Evolutionary conservation across 805 yeast species (phyloP).

Genomic region (Kuraishia cidri): DNA sequence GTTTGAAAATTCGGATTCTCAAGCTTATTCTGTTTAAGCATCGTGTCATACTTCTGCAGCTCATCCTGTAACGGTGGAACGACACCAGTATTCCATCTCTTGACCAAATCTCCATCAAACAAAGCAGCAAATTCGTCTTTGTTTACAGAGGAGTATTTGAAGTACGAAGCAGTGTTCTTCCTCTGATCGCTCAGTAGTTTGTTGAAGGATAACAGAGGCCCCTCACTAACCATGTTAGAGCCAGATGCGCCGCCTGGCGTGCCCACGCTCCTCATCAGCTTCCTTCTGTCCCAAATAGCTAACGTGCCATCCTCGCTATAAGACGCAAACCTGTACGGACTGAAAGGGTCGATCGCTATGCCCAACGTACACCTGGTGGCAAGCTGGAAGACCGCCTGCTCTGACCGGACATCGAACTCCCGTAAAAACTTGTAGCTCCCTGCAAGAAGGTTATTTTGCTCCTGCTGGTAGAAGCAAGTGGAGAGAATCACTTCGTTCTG

Average conservation of each 20-base stretch:
- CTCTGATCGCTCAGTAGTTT: constrained; percentile 53
- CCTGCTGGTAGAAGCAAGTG: constrained; percentile 54
- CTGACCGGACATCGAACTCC: constrained; percentile 66
- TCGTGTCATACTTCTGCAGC: constrained; percentile 11
- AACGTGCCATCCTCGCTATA: constrained; percentile 79
- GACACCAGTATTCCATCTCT: constrained; percentile 73
- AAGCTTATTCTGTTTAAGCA: constrained; percentile 7
- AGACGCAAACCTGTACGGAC: constrained; percentile 60
- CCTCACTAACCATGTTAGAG: constrained; percentile 25
- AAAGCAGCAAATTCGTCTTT: constrained; percentile 71
- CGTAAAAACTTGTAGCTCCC: constrained; percentile 74
- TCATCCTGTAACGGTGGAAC: constrained; percentile 29
- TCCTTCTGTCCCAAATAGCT: constrained; percentile 76
- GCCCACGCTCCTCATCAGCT: constrained; percentile 24
- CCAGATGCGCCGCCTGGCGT: constrained; percentile 6
- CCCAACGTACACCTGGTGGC: constrained; percentile 69
- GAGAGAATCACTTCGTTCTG: constrained; percentile 72
- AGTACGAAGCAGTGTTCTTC: constrained; percentile 53
- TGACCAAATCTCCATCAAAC: constrained; percentile 66
- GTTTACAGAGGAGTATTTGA: constrained; percentile 56
- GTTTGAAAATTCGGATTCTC: too few species aligned
- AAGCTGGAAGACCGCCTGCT: constrained; percentile 60
- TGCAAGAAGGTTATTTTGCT: constrained; percentile 45
- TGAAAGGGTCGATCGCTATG: constrained; percentile 60
- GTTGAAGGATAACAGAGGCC: constrained; percentile 51